phyloP scores from a whole-genome alignment of 2,329 filamentous ascomycete genomes.

The Davidsoniella australis region DNA sequence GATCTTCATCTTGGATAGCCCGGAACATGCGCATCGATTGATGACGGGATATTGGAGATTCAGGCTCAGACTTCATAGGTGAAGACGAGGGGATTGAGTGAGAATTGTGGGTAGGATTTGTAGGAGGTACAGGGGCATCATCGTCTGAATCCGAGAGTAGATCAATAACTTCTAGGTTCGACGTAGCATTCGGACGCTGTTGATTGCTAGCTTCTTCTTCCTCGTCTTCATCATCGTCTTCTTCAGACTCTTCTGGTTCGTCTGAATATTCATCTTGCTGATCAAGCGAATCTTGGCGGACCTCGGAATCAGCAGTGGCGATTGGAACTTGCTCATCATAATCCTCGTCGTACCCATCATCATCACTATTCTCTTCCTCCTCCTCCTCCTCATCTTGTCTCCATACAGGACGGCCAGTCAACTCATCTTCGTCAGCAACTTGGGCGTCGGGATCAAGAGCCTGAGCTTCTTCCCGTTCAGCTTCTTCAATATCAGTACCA shows the following conservation, averaged over 20 bases:
- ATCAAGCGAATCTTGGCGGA: not conserved
- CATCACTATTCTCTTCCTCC: constrained; percentile 5
- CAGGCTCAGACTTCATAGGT: not conserved
- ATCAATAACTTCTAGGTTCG: constrained; percentile 28
- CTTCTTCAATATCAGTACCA: constrained; percentile 6
- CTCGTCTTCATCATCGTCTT: constrained; percentile 12
- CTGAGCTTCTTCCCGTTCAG: constrained; percentile 3
- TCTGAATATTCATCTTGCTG: constrained; percentile 1
- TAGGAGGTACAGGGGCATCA: constrained; percentile 13
- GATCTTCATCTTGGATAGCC: not conserved
- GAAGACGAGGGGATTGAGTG: not conserved
- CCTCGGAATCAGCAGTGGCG: not conserved
- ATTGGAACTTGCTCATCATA: constrained; percentile 7
- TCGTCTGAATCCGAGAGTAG: constrained; percentile 30
- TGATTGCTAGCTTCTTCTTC: constrained; percentile 1
- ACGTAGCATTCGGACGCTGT: constrained; percentile 12
- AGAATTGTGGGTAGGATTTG: not conserved
- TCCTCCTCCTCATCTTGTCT: constrained; percentile 5
- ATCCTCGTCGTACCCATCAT: not conserved
- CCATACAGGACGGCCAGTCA: constrained; percentile 1
- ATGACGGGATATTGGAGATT: not conserved
- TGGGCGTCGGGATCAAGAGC: constrained; percentile 4
- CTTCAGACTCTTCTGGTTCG: constrained; percentile 4
- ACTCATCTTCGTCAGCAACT: constrained; percentile 7
- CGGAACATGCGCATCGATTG: not conserved